Evolutionary conservation across 495 filamentous ascomycete species (phyloP), one percentile per base, ranked within the genome.

Genomic region (Hypomontagnella submonticulosa): DNA sequence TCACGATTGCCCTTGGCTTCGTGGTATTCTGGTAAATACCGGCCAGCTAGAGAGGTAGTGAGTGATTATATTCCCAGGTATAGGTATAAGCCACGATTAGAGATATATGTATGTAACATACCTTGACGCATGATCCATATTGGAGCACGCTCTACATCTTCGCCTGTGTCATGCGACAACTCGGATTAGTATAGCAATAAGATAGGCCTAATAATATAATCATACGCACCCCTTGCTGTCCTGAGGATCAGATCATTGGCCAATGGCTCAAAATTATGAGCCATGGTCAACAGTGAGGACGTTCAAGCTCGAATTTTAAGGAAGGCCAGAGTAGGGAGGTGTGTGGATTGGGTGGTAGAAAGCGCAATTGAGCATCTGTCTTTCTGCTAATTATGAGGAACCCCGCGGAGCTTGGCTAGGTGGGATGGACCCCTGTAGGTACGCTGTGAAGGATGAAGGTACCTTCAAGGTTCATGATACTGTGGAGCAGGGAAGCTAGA

Each of bases 91-190:
- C n/a, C n/a, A n/a, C n/a, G n/a, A n/a, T n/a, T n/a, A n/a, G 15
- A 9, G 19, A 19, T 18, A 13, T 42, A 30, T 51, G 12, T 51
- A 23, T 47, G 20, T 50, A 44, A 48, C n/a, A 55, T 81, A 93
- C 93, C 93, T 87, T 97, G 95, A 77, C 95, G 90, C 95, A 99
- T 98, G 71, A 98, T 92, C 96, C 95, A 99, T 79, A 95, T 90
- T 46, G 95, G 95, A 54, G 96, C 88, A 53, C 94, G 87, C 73
- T 97, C 92, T 58, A 97, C 92, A 71, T 87, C 87, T 77, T 97
- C 84, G 71, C 93, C 94, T 97, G 13, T 15, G 46, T 56, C 16
- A 57, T 46, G 33, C 27, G 49, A 67, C 55, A 67, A 48, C 37
- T 65, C 13, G 75, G 66, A 66, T 67, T 75, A 72, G 57, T 42